Evolutionary conservation across 2,329 filamentous ascomycete genomes (phyloP).

Genomic region (Fonsecaea nubica): DNA sequence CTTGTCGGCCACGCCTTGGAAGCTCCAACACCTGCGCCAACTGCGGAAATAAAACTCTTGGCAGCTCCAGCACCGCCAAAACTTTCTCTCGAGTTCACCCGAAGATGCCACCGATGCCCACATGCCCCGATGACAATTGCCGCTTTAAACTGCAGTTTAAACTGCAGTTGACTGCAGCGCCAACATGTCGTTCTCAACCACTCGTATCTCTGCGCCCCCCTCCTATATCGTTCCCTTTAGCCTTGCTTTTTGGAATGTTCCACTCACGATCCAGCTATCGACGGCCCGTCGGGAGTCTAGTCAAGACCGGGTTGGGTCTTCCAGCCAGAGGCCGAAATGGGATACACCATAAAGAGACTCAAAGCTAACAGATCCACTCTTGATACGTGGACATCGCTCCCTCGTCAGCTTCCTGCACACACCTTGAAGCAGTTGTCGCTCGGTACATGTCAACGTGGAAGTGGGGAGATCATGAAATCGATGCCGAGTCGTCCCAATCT

Average conservation of each 20-base stretch:
- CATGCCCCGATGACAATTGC: background rate
- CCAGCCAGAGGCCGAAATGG: background rate
- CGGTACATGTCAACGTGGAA: constrained; percentile 11
- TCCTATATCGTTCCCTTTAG: background rate
- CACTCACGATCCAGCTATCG: background rate
- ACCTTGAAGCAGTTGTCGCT: background rate
- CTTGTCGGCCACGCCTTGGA: background rate
- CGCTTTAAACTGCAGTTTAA: background rate
- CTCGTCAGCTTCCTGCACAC: constrained; percentile 6
- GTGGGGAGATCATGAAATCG: constrained; percentile 16
- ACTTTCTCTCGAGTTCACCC: background rate
- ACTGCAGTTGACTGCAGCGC: background rate
- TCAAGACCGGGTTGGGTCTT: background rate
- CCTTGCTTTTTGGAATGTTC: background rate
- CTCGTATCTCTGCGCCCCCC: background rate
- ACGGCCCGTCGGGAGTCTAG: constrained; percentile 1
- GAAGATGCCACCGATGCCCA: no score
- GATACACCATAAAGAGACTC: background rate
- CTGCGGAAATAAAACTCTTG: constrained; percentile 7
- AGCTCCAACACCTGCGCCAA: constrained; percentile 12
- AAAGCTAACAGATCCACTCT: constrained; percentile 3
- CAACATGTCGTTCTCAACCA: background rate
- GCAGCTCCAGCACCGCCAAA: background rate
- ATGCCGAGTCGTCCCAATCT: constrained; percentile 7
- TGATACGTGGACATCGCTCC: constrained; percentile 6